A percentile compares a stretch with the other conserved stretches of the same genome.
These are phyloP conservation scores for Penicillium frequentans DNA, from an alignment of 2,329 filamentous ascomycete genomes.

Conservation along the genomic window DNA sequence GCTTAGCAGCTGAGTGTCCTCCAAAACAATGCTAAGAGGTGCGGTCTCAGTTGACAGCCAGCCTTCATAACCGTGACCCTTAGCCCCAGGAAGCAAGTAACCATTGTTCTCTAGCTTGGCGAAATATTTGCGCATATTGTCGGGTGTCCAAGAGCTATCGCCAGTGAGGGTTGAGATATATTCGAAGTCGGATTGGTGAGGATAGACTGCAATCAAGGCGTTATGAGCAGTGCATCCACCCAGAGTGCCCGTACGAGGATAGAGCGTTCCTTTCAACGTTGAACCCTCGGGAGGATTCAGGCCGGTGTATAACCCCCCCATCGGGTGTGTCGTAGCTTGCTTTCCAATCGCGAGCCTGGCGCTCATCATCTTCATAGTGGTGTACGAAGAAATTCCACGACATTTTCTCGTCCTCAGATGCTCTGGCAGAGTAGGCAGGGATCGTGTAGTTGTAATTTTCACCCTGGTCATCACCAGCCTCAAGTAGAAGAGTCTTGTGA, in stretches of 20 bases:
- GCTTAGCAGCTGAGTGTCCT: too few species aligned
- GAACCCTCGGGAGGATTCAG: slow-evolving; percentile 55
- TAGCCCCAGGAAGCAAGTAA: slow-evolving; percentile 11
- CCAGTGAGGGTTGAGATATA: slow-evolving; percentile 58
- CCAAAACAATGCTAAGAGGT: too few species aligned
- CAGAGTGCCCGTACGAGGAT: slow-evolving; percentile 56
- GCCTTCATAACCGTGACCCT: slow-evolving; percentile 1
- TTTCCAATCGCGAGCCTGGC: slow-evolving; percentile 30
- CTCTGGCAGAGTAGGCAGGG: slow-evolving; percentile 21
- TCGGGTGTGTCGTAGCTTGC: slow-evolving; percentile 44
- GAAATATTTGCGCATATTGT: slow-evolving; percentile 59
- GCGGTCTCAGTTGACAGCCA: background rate
- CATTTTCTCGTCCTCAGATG: slow-evolving; percentile 25
- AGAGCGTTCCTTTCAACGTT: slow-evolving; percentile 54
- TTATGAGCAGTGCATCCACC: slow-evolving; percentile 63
- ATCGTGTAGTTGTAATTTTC: slow-evolving; percentile 24
- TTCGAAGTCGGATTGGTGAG: slow-evolving; percentile 59
- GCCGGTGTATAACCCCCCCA: slow-evolving; percentile 54
- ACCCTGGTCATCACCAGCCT: slow-evolving; percentile 34
- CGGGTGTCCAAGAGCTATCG: slow-evolving; percentile 57
- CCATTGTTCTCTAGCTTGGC: slow-evolving; percentile 37
- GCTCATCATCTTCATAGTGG: slow-evolving; percentile 28
- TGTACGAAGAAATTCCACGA: slow-evolving; percentile 34
- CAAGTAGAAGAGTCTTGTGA: slow-evolving; percentile 34
- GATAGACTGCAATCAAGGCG: slow-evolving; percentile 59